These are phyloP conservation scores for Discostella stelligeroides DNA, from an alignment of 108 stramenopile species.

Conservation along the genomic window DNA sequence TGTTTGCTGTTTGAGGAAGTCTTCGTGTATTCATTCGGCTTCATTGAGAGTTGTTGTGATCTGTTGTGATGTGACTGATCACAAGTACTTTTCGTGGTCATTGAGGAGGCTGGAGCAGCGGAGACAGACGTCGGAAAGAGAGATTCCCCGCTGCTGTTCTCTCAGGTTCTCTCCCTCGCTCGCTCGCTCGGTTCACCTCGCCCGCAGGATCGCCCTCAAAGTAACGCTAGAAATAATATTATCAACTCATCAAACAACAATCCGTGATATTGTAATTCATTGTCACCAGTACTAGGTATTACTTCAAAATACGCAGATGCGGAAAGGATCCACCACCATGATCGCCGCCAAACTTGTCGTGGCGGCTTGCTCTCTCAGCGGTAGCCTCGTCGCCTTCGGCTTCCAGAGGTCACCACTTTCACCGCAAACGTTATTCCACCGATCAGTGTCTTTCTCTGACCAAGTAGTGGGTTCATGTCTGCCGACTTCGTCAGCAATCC, in stretches of 20 bases:
- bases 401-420: conserved; percentile 38
- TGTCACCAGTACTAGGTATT: background rate
- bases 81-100: no score
- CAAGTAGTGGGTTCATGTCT: conserved; percentile 14
- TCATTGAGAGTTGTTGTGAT: background rate
- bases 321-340: conserved; percentile 4
- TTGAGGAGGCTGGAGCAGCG: no score
- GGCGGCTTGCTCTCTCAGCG: conserved; percentile 26
- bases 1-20: no score
- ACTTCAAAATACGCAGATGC: no score
- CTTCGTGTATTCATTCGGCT: background rate
- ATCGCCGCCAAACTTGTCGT: conserved; percentile 3
- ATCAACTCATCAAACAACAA: background rate
- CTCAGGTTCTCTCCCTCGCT: no score
- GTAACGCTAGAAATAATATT: no score
- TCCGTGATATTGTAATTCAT: background rate
- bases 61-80: no score
- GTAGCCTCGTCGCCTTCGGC: conserved; percentile 36
- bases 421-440: conserved; percentile 31
- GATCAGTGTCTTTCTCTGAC: conserved; percentile 22
- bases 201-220: no score
- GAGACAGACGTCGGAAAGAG: no score
- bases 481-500: conserved; percentile 21
- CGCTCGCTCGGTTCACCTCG: no score
- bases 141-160: no score